Evolutionary conservation across 768 basidiomycete species (phyloP), one percentile per base, ranked within the genome.

Genomic region (Leccinellum albellum): DNA sequence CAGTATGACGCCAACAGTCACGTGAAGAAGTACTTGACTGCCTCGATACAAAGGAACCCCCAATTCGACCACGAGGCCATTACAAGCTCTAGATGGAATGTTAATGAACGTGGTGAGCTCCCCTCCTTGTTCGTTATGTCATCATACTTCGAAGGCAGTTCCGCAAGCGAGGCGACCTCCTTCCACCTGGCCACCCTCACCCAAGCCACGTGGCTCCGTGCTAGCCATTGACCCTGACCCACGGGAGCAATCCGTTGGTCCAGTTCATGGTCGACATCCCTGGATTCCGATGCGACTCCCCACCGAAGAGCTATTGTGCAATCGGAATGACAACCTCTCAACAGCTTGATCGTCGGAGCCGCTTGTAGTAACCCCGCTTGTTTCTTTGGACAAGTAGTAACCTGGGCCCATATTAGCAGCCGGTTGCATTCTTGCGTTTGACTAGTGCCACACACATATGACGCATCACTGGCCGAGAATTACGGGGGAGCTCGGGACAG

Each of bases 221-320:
- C 23, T 31, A 14, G 23, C 33, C 33, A 31, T 50, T 23, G 51
- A 55, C 33, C 31, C 29, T n/a, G 13, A 61, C 53, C n/a, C n/a
- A 57, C 58, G 53, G 45, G 31, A 57, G 64, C 67, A 17, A 72
- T 51, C 79, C 78, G 54, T 69, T 83, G 29, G 76, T 77, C 55
- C 80, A 82, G 54, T 80, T 80, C 9, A 74, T 80, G 50, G 66
- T 68, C 2, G 58, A 70, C 2, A 74, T 78, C 55, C 59, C n/a
- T 81, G 68, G 70, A 7, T 64, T 71, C 13, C 26, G n/a, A 2
- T 20, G 10, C 2, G 37, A 40, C n/a, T 84, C 6, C 76, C 78
- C 15, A 70, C 72, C 48, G 56, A 63, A 20, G 75, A 78, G 55
- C 64, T 76, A 31, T 55, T 80, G 9, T 70, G 60, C 6, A 66